Conservation (phyloP, 1,284 basidiomycete genomes). For the Ceratobasidium sp. region DNA sequence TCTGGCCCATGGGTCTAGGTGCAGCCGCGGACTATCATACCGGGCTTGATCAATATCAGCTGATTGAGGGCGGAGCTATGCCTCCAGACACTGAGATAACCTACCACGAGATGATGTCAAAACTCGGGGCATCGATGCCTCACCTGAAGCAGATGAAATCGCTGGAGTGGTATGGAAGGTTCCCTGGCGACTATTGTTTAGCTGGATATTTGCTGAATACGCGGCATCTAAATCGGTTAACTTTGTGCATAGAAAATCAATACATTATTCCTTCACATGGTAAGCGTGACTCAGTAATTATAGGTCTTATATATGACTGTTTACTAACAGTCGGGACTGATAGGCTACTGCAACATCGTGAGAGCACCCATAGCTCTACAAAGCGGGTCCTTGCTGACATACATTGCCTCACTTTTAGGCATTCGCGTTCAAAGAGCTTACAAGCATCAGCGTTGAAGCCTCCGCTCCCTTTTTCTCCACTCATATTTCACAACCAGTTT, state of each 20-base stretch:
- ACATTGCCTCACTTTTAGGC: neutral
- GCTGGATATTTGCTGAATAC: slow-evolving; percentile 11
- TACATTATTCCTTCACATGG: neutral
- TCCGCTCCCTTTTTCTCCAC: too few relatives aligned
- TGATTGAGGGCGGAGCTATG: neutral
- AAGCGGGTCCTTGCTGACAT: too few relatives aligned
- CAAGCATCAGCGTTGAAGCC: neutral
- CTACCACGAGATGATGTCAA: slow-evolving; percentile 11
- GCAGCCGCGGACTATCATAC: neutral
- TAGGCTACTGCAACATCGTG: slow-evolving; percentile 16
- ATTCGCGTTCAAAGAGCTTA: neutral
- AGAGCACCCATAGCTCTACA: neutral
- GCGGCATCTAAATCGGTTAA: neutral
- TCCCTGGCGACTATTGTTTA: slow-evolving; percentile 17
- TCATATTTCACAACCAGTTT: neutral
- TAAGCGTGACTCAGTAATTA: neutral
- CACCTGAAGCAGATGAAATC: slow-evolving; percentile 15
- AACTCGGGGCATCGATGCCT: slow-evolving; percentile 11
- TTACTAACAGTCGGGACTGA: neutral
- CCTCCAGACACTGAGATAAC: slow-evolving; percentile 9
- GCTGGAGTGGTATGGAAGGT: slow-evolving; percentile 27
- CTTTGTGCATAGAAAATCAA: neutral
- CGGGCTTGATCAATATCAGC: slow-evolving; percentile 14
- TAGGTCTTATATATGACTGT: neutral
- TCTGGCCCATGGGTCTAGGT: neutral